Evolutionary conservation across 1,284 basidiomycete genomes (phyloP).

Genomic region (Lentinula novae-zelandiae): DNA sequence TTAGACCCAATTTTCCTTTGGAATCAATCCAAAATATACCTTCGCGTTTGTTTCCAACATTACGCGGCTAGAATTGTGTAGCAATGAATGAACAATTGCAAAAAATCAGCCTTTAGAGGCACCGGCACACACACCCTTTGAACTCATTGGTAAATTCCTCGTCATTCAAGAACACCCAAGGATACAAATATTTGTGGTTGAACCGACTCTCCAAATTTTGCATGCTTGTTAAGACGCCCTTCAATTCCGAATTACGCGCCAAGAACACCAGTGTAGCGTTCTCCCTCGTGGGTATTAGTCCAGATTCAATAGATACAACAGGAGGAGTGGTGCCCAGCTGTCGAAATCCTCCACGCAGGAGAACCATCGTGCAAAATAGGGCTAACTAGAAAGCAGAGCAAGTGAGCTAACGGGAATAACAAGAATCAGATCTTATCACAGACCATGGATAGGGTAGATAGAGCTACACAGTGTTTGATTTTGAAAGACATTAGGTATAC

Average conservation of each 20-base stretch:
- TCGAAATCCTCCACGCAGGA: background rate
- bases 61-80: background rate
- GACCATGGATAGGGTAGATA: background rate
- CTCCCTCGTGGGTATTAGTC: background rate
- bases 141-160: slow-evolving; percentile 55
- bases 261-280: slow-evolving; percentile 51
- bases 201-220: slow-evolving; percentile 40
- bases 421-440: background rate
- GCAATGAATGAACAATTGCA: background rate
- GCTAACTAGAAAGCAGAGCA: background rate
- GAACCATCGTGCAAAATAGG: background rate
- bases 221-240: slow-evolving; percentile 41
- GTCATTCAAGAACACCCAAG: slow-evolving; percentile 62
- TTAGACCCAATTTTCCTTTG: slow-evolving; percentile 41
- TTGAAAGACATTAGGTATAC: background rate
- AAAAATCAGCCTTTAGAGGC: background rate
- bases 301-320: background rate
- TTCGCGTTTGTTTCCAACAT: slow-evolving; percentile 18
- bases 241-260: slow-evolving; percentile 55
- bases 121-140: slow-evolving; percentile 31
- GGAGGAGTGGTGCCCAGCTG: background rate
- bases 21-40: slow-evolving; percentile 55
- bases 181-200: slow-evolving; percentile 52
- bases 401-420: too few relatives aligned
- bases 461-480: background rate